Base-by-base conservation (phyloP, 2,329 filamentous ascomycete species). In the Fusarium nematophilum region DNA sequence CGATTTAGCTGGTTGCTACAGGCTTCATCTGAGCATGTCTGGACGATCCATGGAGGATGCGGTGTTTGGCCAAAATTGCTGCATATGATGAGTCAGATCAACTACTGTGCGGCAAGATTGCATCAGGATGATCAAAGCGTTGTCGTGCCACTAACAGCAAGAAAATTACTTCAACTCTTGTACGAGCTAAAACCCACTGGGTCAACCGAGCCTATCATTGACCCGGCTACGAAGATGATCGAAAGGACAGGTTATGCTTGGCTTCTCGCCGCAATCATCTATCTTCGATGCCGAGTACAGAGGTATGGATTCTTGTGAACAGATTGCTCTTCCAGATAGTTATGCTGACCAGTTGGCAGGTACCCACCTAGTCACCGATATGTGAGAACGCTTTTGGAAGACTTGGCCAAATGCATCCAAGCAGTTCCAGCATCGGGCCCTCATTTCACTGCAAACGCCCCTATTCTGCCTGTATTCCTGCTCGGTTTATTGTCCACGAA, bases 181-280 rank as follows among this genome's bases (percentile, higher is more conserved):
- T 33, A 45, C 9, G 14, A 45, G 21, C 30, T 45, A 45, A 36
- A 45, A 33, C 10, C 30, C 42, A 34, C 13, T 11, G 42, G 21
- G 21, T 45, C 42, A 14, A 31, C 14, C 18, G 30, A 27, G 29
- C 21, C 42, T 27, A 14, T 15, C 36, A 25, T 36, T 45, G 42
- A 45, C 14, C 14, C 42, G 2, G 36, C 42, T 36, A 36, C 15
- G n/a, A 48, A 48, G 13, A 30, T 30, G 26, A 48, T 48, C 45
- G 45, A 48, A 48, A 11, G 15, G 37, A 48, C 26, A 48, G 45
- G 31, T 48, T 48, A 48, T 48, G 45, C 45, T 31, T 48, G 45
- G 45, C 45, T 38, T 48, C 45, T 48, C 34, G 38, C 45, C 15
- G 45, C 45, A 18, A 48, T 48, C 45, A 48, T 48, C 45, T 48